A percentile compares a stretch with the other conserved stretches of the same genome.
These are phyloP conservation scores for Thermoascus crustaceus DNA, from an alignment of 2,329 filamentous ascomycete genomes.

Conservation along the genomic window DNA sequence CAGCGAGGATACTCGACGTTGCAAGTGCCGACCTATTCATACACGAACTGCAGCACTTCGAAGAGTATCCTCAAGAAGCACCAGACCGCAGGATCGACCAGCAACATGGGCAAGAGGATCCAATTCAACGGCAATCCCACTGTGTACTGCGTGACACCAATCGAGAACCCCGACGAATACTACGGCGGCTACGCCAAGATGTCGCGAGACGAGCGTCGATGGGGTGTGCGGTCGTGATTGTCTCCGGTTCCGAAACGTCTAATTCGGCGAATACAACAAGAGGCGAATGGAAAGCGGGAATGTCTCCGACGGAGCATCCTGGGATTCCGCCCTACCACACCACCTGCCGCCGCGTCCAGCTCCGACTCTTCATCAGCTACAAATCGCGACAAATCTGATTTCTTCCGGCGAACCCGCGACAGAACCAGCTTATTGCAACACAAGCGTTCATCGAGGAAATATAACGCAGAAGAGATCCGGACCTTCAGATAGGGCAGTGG, in stretches of 20 bases:
- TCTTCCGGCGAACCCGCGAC: too few relatives aligned
- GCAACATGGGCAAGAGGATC: conserved; percentile 28
- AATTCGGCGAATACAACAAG: not conserved
- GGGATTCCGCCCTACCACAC: not conserved
- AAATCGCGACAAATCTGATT: too few relatives aligned
- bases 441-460: not conserved
- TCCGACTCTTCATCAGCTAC: conserved; percentile 4
- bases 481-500: not conserved
- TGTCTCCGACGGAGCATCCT: not conserved
- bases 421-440: too few relatives aligned
- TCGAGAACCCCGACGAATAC: conserved; percentile 41
- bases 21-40: conserved; percentile 33
- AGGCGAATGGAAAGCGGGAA: not conserved
- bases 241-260: not conserved
- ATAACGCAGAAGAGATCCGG: not conserved
- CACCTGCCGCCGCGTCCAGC: conserved; percentile 3
- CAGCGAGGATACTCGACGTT: conserved; percentile 32
- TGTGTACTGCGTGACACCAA: conserved; percentile 41
- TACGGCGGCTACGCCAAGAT: conserved; percentile 41
- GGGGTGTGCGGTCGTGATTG: conserved; percentile 31
- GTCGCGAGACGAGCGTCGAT: conserved; percentile 39
- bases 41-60: conserved; percentile 36
- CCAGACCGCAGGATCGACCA: conserved; percentile 6
- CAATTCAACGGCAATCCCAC: conserved; percentile 38
- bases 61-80: conserved; percentile 44